Evolutionary conservation across 2,329 filamentous ascomycete genomes (phyloP).

Genomic region (Cyclaneusma minus): DNA sequence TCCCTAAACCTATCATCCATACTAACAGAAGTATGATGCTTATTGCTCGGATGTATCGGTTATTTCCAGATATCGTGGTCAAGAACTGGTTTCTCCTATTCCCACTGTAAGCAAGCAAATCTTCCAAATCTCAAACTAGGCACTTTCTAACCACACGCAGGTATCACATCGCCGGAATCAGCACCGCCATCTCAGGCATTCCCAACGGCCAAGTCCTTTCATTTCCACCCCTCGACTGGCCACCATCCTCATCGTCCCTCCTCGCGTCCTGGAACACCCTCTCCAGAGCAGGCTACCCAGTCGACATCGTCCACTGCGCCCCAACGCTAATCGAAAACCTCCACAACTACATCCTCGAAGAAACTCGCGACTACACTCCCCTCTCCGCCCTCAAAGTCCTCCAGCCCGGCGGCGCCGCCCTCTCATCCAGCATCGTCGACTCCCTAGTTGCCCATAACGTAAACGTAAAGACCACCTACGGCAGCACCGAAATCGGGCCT

Average conservation of each 20-base stretch:
- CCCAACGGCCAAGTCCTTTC: slow-evolving; percentile 17
- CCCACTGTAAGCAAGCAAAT: slow-evolving; percentile 12
- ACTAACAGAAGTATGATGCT: slow-evolving; percentile 19
- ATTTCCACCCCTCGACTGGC: slow-evolving; percentile 17
- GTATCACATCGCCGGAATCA: slow-evolving; percentile 17
- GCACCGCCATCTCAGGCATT: slow-evolving; percentile 16
- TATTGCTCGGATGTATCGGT: slow-evolving; percentile 19
- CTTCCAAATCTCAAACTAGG: not conserved
- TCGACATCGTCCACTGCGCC: slow-evolving; percentile 17
- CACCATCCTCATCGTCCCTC: slow-evolving; percentile 14
- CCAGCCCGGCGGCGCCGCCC: slow-evolving; percentile 17
- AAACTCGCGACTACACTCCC: slow-evolving; percentile 13
- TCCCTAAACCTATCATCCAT: slow-evolving; percentile 17
- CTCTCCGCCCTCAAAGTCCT: slow-evolving; percentile 15
- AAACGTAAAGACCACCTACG: slow-evolving; percentile 20
- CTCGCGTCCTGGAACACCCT: slow-evolving; percentile 14
- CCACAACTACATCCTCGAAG: slow-evolving; percentile 14
- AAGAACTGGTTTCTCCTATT: slow-evolving; percentile 20
- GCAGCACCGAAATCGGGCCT: slow-evolving; percentile 19
- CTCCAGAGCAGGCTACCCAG: slow-evolving; percentile 11
- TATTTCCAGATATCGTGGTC: slow-evolving; percentile 17
- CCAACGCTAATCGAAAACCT: slow-evolving; percentile 18
- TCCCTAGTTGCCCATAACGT: slow-evolving; percentile 12
- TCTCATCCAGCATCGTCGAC: slow-evolving; percentile 13
- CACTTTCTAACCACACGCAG: slow-evolving; percentile 5